Evolutionary conservation across 2,329 filamentous ascomycete species (phyloP).

Genomic region (Tetracladium maxilliforme): DNA sequence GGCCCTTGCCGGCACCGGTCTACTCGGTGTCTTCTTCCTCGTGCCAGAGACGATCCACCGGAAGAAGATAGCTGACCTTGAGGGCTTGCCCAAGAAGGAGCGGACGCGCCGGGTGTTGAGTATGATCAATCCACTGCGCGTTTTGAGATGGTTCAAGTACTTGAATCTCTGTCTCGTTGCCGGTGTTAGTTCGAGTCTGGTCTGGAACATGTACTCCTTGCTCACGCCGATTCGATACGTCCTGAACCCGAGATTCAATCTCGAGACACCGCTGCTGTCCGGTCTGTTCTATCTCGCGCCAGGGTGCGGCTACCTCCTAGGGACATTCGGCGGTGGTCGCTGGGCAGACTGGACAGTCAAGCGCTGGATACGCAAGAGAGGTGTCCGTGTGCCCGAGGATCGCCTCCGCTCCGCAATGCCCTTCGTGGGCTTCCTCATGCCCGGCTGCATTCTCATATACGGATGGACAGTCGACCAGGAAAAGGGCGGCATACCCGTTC

Average conservation of each 20-base stretch:
- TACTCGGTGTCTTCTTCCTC: conserved; percentile 45
- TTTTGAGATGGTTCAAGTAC: conserved; percentile 49
- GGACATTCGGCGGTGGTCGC: conserved; percentile 57
- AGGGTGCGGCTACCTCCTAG: conserved; percentile 52
- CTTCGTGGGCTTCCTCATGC: conserved; percentile 42
- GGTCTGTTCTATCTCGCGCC: conserved; percentile 65
- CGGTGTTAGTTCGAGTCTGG: conserved; percentile 44
- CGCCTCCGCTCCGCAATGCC: conserved; percentile 43
- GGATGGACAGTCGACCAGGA: conserved; percentile 41
- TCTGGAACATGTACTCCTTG: conserved; percentile 64
- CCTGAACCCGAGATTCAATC: conserved; percentile 58
- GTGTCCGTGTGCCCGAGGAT: conserved; percentile 52
- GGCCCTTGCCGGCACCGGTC: conserved; percentile 45
- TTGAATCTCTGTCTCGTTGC: conserved; percentile 51
- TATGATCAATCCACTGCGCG: conserved; percentile 52
- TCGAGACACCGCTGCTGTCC: conserved; percentile 49
- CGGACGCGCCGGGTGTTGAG: conserved; percentile 39
- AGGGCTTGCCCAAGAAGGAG: conserved; percentile 30
- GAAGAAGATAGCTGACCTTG: conserved; percentile 45
- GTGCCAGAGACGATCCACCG: conserved; percentile 61
- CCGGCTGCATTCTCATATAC: conserved; percentile 51
- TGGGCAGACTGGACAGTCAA: conserved; percentile 55
- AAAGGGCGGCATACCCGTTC: conserved; percentile 39
- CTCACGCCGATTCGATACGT: conserved; percentile 59
- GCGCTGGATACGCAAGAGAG: conserved; percentile 45